Evolutionary conservation across 306 rosid species (phyloP), one percentile per base, ranked within the genome.

Genomic region (Vigna nakashimae): DNA sequence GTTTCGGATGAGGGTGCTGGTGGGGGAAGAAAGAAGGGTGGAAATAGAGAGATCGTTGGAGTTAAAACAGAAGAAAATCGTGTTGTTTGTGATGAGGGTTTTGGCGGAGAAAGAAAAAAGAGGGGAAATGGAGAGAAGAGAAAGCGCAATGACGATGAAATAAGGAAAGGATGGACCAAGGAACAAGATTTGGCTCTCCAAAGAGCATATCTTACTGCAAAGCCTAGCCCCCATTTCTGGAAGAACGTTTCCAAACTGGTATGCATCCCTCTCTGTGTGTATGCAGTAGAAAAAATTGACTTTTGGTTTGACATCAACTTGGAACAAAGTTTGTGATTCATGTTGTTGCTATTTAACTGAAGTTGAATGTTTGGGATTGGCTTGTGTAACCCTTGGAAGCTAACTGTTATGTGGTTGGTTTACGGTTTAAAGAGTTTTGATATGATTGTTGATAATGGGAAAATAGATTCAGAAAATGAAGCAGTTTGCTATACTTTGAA

Each of bases 221-320:
- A 84, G 80, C 98, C 97, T 4, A 89, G 92, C 9, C 97, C 98
- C 14, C 78, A 84, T 71, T 94, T 94, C 88, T 94, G 98, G 98
- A 94, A 92, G 90, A 89, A 88, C 57, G 97, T 94, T 71, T 83
- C 97, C 5, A 87, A 84, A 68, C 73, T 88, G 97, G 98, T 94
- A 90, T 30, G 17, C 1, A 11, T 65, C 55, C 1, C 7, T 70
- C 22, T 71, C 38, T 66, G 6, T 20, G 0, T 60, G 0, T 65
- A 30, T 42, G 45, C 36, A 32, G 64, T 52, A 5, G 36, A 12
- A 55, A 57, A 73, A 7, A 18, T 45, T 38, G 59, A 24, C 1
- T 18, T 52, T 20, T 6, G n/a, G 58, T 64, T 73, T 15, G 53
- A 56, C 43, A 74, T 73, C 8, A 65, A 34, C 46, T 20, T 60